Evolutionary conservation across 768 basidiomycete species (phyloP), one percentile per base, ranked within the genome.

Genomic region (Leccinum subtestaceum): DNA sequence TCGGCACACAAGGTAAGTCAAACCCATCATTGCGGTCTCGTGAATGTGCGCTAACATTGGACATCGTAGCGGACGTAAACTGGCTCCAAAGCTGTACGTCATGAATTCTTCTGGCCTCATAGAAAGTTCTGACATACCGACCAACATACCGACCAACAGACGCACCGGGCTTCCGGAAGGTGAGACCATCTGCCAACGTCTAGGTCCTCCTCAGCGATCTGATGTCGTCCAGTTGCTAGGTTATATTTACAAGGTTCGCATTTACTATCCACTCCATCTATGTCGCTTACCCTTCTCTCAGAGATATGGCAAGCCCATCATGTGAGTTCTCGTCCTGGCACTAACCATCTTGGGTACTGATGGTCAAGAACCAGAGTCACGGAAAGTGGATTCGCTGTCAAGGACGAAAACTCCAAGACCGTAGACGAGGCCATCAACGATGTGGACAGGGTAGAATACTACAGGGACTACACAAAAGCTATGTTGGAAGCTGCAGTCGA

Each of bases 321-420:
- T 82, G 85, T 84, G 58, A 53, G 82, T 19, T 32, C n/a, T 19
- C 19, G 12, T 51, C 50, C n/a, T 19, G 31, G 11, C n/a, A 15
- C 40, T 10, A 31, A 0, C 11, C 10, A 13, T 51, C 6, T 19
- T 21, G 12, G 2, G 21, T 43, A 17, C 36, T 60, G 27, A 66
- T 23, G 12, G 12, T 45, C 19, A 46, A 52, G 43, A 6, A 40
- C 19, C 56, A 88, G 86, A 64, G 84, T 88, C 15, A 89, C 87
- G 3, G 87, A 89, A 73, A 91, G 89, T 64, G 88, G 88, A 0
- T 90, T 89, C 65, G 81, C 87, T 8, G 86, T 88, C 53, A 87
- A 87, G 69, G 78, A 81, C 58, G 88, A 89, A 70, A 80, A 77
- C 67, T 69, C 68, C 47, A 77, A 81, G 74, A 74, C 86, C 2